phyloP scores from a whole-genome alignment of 2,329 filamentous ascomycete species.

The Xylariaceae sp. region DNA sequence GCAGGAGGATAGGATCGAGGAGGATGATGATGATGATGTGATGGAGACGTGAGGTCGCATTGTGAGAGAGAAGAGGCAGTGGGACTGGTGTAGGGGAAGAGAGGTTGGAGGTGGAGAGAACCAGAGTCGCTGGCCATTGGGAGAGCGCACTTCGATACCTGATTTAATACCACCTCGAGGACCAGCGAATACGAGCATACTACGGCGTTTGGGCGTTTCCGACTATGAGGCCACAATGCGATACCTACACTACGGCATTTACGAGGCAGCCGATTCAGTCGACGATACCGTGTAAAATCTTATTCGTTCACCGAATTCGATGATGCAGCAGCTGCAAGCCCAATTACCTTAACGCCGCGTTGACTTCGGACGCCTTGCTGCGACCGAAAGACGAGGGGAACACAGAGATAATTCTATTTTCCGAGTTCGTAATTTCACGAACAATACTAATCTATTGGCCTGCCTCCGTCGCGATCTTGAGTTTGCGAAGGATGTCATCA shows the following conservation, averaged over 20 bases:
- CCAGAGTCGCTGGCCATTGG: no score
- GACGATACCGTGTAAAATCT: no score
- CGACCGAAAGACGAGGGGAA: neutral
- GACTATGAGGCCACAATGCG: conserved; percentile 6
- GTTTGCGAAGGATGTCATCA: conserved; percentile 56
- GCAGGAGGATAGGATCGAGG: conserved; percentile 21
- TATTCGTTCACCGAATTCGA: no score
- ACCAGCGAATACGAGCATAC: neutral
- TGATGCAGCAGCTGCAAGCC: no score
- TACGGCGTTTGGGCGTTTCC: conserved; percentile 6
- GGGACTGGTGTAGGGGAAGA: neutral
- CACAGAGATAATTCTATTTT: neutral
- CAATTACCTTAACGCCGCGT: neutral
- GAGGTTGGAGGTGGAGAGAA: neutral
- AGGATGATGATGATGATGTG: conserved; percentile 29
- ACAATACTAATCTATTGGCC: neutral
- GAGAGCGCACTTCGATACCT: neutral
- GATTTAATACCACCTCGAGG: neutral
- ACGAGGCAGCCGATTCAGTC: no score
- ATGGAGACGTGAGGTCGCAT: conserved; percentile 36
- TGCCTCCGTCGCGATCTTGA: neutral
- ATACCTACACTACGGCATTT: neutral
- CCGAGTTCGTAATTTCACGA: neutral
- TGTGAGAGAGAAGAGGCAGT: no score
- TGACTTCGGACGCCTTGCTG: neutral